These are phyloP conservation scores for Citrullus colocynthis DNA, from an alignment of 306 rosid species.

Conservation along the genomic window DNA sequence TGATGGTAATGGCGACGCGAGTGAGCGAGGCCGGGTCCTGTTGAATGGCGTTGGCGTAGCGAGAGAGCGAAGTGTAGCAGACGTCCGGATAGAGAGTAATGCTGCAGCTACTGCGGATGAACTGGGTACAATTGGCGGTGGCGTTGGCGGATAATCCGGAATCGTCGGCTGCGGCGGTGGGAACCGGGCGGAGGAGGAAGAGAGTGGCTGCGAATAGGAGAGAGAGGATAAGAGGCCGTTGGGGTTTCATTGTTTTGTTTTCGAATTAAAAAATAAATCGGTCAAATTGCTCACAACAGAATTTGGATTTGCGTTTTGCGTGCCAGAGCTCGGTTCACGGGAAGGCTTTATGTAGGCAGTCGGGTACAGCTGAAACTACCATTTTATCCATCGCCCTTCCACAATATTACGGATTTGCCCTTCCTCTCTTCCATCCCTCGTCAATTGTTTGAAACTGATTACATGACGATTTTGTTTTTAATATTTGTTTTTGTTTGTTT, in stretches of 20 bases:
- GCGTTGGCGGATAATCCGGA: neutral
- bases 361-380: neutral
- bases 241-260: neutral
- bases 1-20: conserved; percentile 57
- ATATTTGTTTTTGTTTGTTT: too few species aligned
- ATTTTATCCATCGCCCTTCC: neutral
- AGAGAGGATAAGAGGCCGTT: neutral
- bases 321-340: conserved; percentile 9
- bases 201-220: conserved; percentile 7
- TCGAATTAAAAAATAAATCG: neutral
- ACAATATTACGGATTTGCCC: neutral
- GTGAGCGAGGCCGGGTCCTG: conserved; percentile 66
- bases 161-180: neutral
- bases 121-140: conserved; percentile 20
- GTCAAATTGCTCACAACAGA: neutral
- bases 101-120: conserved; percentile 71
- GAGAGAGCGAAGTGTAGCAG: conserved; percentile 75
- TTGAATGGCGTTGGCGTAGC: conserved; percentile 68
- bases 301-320: neutral
- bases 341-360: neutral
- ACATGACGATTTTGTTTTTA: too few species aligned
- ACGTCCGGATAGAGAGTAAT: conserved; percentile 72
- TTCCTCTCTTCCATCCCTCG: neutral
- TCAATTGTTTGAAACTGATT: too few species aligned
- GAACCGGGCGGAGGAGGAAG: conserved; percentile 10